Evolutionary conservation across 768 basidiomycete genomes (phyloP).

Genomic region (Leccinum subtestaceum): DNA sequence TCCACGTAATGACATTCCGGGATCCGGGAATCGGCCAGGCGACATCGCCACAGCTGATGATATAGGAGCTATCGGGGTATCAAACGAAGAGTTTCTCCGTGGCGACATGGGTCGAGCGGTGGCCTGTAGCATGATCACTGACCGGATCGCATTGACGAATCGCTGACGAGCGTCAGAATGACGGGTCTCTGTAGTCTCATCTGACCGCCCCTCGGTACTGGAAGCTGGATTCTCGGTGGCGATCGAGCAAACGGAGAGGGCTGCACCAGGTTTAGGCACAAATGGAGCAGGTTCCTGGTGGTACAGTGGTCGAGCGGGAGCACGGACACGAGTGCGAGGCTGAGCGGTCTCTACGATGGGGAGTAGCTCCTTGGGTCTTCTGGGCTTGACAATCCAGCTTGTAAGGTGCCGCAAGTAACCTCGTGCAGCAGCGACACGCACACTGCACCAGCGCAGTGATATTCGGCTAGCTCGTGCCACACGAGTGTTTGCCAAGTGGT

Average conservation of each 20-base stretch:
- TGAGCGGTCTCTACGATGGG: conserved; percentile 23
- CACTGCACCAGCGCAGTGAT: conserved; percentile 24
- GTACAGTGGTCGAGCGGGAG: conserved; percentile 15
- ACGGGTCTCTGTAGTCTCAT: conserved; percentile 26
- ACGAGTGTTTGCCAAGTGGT: conserved; percentile 27
- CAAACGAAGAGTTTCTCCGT: conserved; percentile 30
- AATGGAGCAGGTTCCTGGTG: conserved; percentile 23
- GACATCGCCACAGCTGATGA: conserved; percentile 28
- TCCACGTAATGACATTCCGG: conserved; percentile 35
- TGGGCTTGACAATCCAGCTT: conserved; percentile 25
- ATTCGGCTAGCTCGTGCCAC: conserved; percentile 26
- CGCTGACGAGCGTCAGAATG: conserved; percentile 35
- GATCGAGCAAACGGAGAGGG: conserved; percentile 28
- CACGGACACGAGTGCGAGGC: conserved; percentile 13
- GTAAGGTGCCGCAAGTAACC: conserved; percentile 25
- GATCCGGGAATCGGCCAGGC: conserved; percentile 32
- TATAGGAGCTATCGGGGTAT: conserved; percentile 21
- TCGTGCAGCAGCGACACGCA: conserved; percentile 16
- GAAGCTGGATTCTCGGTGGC: conserved; percentile 27
- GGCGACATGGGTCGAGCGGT: conserved; percentile 32
- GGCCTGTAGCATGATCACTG: conserved; percentile 44
- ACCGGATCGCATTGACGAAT: conserved; percentile 43
- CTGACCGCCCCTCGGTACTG: conserved; percentile 26
- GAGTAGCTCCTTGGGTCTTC: conserved; percentile 20
- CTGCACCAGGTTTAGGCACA: conserved; percentile 18